Evolutionary conservation across 2,329 filamentous ascomycete genomes (phyloP), one percentile per base, ranked within the genome.

Genomic region (Colletotrichum musicola): DNA sequence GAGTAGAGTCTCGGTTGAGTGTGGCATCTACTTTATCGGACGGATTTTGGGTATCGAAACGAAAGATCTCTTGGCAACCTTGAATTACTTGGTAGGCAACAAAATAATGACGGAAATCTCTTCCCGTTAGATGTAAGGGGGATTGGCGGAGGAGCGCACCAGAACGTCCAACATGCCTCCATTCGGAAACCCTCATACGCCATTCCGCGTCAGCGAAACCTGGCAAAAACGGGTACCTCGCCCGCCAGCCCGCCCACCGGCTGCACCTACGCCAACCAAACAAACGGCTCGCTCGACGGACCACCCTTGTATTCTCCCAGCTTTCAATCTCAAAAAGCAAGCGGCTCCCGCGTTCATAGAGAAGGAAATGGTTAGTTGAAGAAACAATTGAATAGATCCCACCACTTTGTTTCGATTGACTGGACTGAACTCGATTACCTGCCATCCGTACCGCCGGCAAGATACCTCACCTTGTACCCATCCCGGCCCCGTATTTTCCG

Each of bases 101-200:
- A 35, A 35, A 35, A 12, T 35, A 35, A 35, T 35, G 30, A 35
- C 30, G 30, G 30, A 35, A 35, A 10, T 2, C 7, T 35, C 3
- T 10, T 3, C 30, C 2, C 10, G 10, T 35, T 35, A 5, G 6
- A 30, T 30, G 16, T 30, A 27, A 22, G 13, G 38, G 27, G 51
- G 12, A 13, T 20, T 14, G 10, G 42, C 10, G 22, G 53, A 30
- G 13, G 30, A 18, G 64, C 47, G n/a, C 47, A 6, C 25, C 25
- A 18, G 10, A 22, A 56, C 65, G 61, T 65, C 16, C 55, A 35
- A 50, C 65, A 59, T 68, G 65, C 65, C 65, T 64, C 61, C n/a
- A 68, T 68, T 68, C 65, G 65, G 55, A 68, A 68, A 60, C 25
- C 30, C 30, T 40, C 54, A 53, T 64, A 68, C 65, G 61, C 65